phyloP scores from a whole-genome alignment of 108 stramenopile genomes.

The Conticribra weissflogii region DNA sequence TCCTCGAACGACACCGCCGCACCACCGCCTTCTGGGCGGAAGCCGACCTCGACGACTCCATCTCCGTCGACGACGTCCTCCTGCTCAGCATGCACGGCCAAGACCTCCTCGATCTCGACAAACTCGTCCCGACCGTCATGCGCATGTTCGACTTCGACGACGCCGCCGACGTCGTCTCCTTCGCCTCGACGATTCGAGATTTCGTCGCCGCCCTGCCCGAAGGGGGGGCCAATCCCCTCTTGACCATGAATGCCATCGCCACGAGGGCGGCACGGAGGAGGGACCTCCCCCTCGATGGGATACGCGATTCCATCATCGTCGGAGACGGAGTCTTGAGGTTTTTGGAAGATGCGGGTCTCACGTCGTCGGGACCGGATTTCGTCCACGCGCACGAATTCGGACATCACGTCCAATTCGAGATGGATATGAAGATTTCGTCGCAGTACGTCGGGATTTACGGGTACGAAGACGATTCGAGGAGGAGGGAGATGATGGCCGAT shows the following conservation, averaged over 20 bases:
- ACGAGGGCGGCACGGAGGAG: constrained; percentile 4
- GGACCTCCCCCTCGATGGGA: neutral
- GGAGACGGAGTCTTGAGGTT: constrained; percentile 43
- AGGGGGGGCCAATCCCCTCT: constrained; percentile 31
- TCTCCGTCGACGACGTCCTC: constrained; percentile 5
- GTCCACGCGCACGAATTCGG: constrained; percentile 40
- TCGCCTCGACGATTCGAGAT: constrained; percentile 13
- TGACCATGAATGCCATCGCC: constrained; percentile 41
- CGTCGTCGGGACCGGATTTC: constrained; percentile 23
- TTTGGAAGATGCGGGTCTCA: constrained; percentile 7
- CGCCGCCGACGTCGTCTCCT: neutral
- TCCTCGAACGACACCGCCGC: constrained; percentile 10
- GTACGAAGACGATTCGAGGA: constrained; percentile 14
- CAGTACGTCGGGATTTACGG: neutral
- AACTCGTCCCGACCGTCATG: constrained; percentile 29
- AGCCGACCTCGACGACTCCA: constrained; percentile 20
- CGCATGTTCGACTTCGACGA: constrained; percentile 25
- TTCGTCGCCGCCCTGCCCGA: constrained; percentile 13
- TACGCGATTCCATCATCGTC: constrained; percentile 20
- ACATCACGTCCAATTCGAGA: constrained; percentile 41
- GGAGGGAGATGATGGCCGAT: constrained; percentile 50
- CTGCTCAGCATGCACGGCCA: constrained; percentile 28
- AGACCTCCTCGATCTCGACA: constrained; percentile 20
- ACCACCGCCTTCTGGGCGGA: constrained; percentile 26
- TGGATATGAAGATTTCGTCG: constrained; percentile 11